Percentiles rank a stretch among this genome's conserved stretches.
These are phyloP conservation scores for Nannochloropsis granulata DNA, from an alignment of 108 stramenopile genomes.

Conservation along the genomic window DNA sequence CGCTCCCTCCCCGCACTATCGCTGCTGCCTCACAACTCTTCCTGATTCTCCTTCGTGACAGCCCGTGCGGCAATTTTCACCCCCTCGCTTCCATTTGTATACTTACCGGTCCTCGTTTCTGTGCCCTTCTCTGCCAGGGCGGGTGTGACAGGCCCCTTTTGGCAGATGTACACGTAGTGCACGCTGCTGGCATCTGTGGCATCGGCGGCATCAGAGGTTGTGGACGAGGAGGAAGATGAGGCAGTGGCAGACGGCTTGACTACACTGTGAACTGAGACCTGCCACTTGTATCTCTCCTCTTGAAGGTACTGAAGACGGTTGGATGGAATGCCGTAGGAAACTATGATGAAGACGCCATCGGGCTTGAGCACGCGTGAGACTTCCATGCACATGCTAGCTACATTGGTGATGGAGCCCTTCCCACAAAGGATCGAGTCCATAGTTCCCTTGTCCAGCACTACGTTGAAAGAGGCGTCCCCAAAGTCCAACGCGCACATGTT, in stretches of 20 bases:
- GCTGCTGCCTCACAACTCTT: too few species aligned
- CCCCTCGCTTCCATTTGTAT: background rate
- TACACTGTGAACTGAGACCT: constrained; percentile 46
- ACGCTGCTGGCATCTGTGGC: constrained; percentile 43
- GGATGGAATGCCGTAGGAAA: constrained; percentile 53
- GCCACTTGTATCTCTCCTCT: constrained; percentile 52
- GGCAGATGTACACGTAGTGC: constrained; percentile 56
- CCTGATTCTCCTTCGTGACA: too few species aligned
- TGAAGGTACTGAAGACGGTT: constrained; percentile 51
- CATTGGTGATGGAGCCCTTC: constrained; percentile 51
- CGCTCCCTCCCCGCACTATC: too few species aligned
- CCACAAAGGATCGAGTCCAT: constrained; percentile 54
- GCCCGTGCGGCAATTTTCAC: too few species aligned
- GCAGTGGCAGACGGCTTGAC: constrained; percentile 52
- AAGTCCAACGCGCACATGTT: constrained; percentile 43
- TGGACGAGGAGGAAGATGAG: background rate
- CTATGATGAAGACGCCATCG: constrained; percentile 44
- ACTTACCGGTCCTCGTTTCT: background rate
- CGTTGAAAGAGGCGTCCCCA: constrained; percentile 50
- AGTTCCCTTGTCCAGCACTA: constrained; percentile 50
- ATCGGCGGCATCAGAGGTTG: constrained; percentile 42
- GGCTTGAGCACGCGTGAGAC: constrained; percentile 50
- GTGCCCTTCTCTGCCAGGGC: constrained; percentile 28
- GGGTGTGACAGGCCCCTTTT: constrained; percentile 36
- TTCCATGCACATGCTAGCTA: constrained; percentile 51